Percentiles rank a stretch among this genome's conserved stretches.
These are phyloP conservation scores for Dipteronia sinensis DNA, from an alignment of 345 rosid species.

Conservation along the genomic window DNA sequence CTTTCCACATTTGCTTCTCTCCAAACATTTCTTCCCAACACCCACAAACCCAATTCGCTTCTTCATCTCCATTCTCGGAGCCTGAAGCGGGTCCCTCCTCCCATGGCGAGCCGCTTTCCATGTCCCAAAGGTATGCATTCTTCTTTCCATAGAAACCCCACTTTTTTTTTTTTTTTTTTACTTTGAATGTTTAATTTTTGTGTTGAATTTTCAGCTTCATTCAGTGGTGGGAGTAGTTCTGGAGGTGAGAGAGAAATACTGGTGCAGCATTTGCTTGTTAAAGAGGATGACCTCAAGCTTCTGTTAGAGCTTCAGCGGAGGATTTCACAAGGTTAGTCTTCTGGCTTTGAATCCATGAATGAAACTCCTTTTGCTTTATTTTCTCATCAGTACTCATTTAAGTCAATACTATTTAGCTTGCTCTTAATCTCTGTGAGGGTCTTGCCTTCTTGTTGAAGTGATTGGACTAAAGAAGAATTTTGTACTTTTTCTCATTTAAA, in stretches of 20 bases:
- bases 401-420: too few relatives aligned
- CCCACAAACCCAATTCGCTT: slow-evolving; percentile 21
- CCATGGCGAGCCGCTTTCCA: slow-evolving; percentile 24
- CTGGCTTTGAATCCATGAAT: neutral
- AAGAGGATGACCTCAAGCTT: slow-evolving; percentile 66
- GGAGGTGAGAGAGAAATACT: slow-evolving; percentile 58
- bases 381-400: too few relatives aligned
- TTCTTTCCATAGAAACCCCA: neutral
- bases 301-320: slow-evolving; percentile 58
- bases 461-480: too few relatives aligned
- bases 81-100: slow-evolving; percentile 8
- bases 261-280: slow-evolving; percentile 88
- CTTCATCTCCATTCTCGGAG: slow-evolving; percentile 15
- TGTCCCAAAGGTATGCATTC: slow-evolving; percentile 35
- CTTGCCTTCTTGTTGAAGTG: too few relatives aligned
- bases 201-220: slow-evolving; percentile 47
- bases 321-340: slow-evolving; percentile 53
- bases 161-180: neutral
- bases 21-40: slow-evolving; percentile 24
- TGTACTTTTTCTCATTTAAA: too few relatives aligned
- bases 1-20: slow-evolving; percentile 41
- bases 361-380: neutral
- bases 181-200: neutral
- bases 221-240: slow-evolving; percentile 44
- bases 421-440: too few relatives aligned